These are phyloP conservation scores for Brassica rapa DNA, from an alignment of 345 rosid genomes.

Conservation along the genomic window DNA sequence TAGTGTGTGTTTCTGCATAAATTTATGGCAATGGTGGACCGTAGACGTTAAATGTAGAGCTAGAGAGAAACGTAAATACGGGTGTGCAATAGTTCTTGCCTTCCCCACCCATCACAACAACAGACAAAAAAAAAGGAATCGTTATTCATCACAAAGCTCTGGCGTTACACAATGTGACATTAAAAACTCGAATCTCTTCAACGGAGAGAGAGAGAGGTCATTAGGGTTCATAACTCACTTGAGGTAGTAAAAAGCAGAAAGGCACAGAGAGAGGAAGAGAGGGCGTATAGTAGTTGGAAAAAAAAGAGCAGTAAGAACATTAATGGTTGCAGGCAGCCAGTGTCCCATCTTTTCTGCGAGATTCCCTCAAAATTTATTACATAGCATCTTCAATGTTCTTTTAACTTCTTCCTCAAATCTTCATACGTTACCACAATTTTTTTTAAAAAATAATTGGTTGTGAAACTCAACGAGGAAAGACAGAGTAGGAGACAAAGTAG, in stretches of 20 bases:
- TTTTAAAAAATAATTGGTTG: not conserved
- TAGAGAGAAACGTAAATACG: slow-evolving; percentile 30
- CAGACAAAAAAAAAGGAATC: slow-evolving; percentile 5
- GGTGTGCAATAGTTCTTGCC: slow-evolving; percentile 15
- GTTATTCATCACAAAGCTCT: not conserved
- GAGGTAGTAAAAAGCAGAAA: slow-evolving; percentile 31
- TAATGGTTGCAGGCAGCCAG: slow-evolving; percentile 39
- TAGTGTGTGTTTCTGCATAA: slow-evolving; percentile 27
- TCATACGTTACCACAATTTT: not conserved
- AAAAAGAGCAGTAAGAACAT: slow-evolving; percentile 28
- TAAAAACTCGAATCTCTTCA: slow-evolving; percentile 26
- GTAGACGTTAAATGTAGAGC: slow-evolving; percentile 15
- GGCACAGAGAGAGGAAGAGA: slow-evolving; percentile 21
- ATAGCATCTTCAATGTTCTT: slow-evolving; percentile 39
- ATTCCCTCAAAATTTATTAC: slow-evolving; percentile 40
- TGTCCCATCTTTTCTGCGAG: slow-evolving; percentile 42
- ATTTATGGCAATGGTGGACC: slow-evolving; percentile 36
- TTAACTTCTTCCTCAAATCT: slow-evolving; percentile 25
- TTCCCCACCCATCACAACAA: slow-evolving; percentile 20
- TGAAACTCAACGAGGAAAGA: slow-evolving; percentile 21
- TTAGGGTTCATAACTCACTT: slow-evolving; percentile 36
- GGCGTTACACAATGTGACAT: slow-evolving; percentile 36
- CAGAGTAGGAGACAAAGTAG: slow-evolving; percentile 30
- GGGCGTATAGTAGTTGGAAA: not conserved
- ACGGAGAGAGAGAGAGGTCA: slow-evolving; percentile 15